Percentiles rank a stretch among this genome's conserved stretches.
Evolutionary conservation across 352 stramenopile species (phyloP).

Genomic region (Pythium guiyangense): DNA sequence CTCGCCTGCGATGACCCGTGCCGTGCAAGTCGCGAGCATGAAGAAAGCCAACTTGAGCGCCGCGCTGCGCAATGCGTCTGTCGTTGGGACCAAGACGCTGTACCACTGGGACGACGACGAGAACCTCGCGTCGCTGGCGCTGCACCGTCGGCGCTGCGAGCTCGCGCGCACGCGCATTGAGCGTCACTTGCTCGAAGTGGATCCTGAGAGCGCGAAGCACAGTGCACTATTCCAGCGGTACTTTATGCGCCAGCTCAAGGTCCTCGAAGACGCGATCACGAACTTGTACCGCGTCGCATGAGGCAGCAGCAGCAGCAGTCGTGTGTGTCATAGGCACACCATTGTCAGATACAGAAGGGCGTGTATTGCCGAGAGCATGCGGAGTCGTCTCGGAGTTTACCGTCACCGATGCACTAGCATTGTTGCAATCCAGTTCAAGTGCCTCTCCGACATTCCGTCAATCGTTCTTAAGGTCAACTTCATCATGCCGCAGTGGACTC

Average conservation of each 20-base stretch:
- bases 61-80: constrained; percentile 18
- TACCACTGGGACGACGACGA: constrained; percentile 21
- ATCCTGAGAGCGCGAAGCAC: constrained; percentile 8
- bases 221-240: constrained; percentile 16
- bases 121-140: constrained; percentile 12
- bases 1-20: constrained; percentile 21
- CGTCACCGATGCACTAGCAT: no score
- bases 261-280: constrained; percentile 14
- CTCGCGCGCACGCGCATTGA: constrained; percentile 7
- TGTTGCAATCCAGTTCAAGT: no score
- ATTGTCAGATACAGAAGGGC: no score
- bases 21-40: constrained; percentile 26
- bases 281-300: constrained; percentile 10
- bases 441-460: no score
- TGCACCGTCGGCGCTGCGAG: constrained; percentile 11
- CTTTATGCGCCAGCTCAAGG: constrained; percentile 17
- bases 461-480: no score
- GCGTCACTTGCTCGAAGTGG: constrained; percentile 6
- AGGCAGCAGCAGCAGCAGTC: no score
- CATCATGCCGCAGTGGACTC: no score
- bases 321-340: no score
- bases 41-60: constrained; percentile 28
- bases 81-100: constrained; percentile 18
- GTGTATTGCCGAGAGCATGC: no score
- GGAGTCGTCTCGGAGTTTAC: no score